Conservation (phyloP, 1,284 basidiomycete species). For the Ceratorhiza oryzae-sativae region DNA sequence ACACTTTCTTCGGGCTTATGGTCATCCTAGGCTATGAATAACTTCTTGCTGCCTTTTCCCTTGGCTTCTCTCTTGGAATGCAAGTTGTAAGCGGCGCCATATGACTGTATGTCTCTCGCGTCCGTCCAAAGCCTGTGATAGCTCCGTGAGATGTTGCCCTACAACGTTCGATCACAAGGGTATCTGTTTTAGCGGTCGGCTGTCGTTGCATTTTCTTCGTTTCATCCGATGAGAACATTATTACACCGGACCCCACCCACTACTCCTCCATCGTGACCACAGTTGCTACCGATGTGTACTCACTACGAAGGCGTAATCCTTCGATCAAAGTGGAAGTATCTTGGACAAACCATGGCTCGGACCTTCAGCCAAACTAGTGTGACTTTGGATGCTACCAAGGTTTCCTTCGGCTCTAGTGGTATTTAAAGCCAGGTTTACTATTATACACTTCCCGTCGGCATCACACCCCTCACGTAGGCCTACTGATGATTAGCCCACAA, state of each 20-base stretch:
- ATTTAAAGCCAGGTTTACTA: neutral
- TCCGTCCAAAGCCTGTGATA: neutral
- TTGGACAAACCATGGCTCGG: neutral
- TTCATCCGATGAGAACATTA: too few species aligned
- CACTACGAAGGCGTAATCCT: neutral
- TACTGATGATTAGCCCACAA: too few species aligned
- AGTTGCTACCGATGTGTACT: neutral
- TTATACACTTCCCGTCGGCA: neutral
- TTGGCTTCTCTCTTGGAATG: too few species aligned
- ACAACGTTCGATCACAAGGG: neutral
- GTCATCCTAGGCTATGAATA: too few species aligned
- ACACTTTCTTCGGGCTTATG: too few species aligned
- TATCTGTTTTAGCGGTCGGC: too few species aligned
- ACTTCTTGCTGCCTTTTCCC: too few species aligned
- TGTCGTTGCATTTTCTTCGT: too few species aligned
- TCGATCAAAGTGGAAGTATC: neutral
- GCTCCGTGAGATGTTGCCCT: neutral
- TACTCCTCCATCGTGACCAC: neutral
- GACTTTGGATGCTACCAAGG: neutral
- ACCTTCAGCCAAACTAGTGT: conserved; percentile 4
- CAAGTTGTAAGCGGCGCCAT: too few species aligned
- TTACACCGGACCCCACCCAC: too few species aligned
- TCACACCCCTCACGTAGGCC: neutral
- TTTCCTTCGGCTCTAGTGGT: neutral
- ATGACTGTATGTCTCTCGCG: neutral